These are phyloP conservation scores for Alisma plantagoaquatica DNA, from an alignment of 106 monocot species.

Conservation along the genomic window DNA sequence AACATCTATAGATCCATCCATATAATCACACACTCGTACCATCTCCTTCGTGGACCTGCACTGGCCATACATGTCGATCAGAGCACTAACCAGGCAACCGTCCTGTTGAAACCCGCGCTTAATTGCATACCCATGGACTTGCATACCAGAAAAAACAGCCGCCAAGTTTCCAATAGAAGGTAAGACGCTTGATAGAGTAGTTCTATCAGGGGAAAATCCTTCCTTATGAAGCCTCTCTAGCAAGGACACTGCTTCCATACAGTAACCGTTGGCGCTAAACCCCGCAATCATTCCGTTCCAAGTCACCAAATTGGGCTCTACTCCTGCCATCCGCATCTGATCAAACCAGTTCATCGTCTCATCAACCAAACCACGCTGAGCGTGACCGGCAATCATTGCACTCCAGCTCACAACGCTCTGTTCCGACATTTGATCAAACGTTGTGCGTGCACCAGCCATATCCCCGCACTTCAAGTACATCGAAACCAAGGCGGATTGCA, in stretches of 20 bases:
- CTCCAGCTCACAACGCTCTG: slow-evolving; percentile 43
- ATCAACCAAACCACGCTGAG: slow-evolving; percentile 10
- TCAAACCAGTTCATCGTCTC: slow-evolving; percentile 18
- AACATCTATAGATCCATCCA: slow-evolving; percentile 22
- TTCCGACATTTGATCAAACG: slow-evolving; percentile 46
- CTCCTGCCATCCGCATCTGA: slow-evolving; percentile 24
- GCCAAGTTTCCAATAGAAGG: slow-evolving; percentile 34
- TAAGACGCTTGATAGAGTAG: slow-evolving; percentile 41
- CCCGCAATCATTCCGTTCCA: slow-evolving; percentile 77
- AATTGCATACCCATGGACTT: slow-evolving; percentile 41
- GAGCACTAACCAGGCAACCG: slow-evolving; percentile 37
- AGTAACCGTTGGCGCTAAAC: slow-evolving; percentile 29
- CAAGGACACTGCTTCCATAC: slow-evolving; percentile 15
- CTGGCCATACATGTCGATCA: slow-evolving; percentile 69
- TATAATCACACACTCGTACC: slow-evolving; percentile 33
- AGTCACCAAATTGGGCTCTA: slow-evolving; percentile 46
- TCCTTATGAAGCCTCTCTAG: slow-evolving; percentile 35
- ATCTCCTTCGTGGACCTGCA: slow-evolving; percentile 36
- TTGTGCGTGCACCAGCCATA: slow-evolving; percentile 16
- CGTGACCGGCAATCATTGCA: slow-evolving; percentile 37
- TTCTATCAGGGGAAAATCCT: slow-evolving; percentile 32
- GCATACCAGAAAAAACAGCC: slow-evolving; percentile 26
- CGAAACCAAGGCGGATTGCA: slow-evolving; percentile 54
- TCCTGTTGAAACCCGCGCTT: slow-evolving; percentile 32
- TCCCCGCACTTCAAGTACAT: slow-evolving; percentile 42